These are phyloP conservation scores for Komagataella ulmi DNA, from an alignment of 805 yeast genomes.

Conservation along the genomic window DNA sequence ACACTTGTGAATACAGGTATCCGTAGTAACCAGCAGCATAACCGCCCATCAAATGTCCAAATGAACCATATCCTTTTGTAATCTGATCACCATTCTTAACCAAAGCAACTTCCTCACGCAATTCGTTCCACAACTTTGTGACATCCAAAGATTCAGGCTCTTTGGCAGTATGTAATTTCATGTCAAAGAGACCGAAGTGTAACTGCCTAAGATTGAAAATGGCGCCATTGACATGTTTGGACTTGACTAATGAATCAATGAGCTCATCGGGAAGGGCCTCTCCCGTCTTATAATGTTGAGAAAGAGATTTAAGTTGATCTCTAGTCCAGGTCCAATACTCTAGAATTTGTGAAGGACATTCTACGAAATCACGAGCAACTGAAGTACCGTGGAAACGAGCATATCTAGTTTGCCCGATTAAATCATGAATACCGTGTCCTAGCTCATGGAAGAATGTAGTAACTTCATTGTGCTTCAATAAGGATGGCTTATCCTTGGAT, in stretches of 20 bases:
- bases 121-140: conserved; percentile 45
- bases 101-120: conserved; percentile 50
- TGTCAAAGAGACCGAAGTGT: conserved; percentile 69
- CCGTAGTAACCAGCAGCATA: conserved; percentile 84
- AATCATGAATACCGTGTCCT: conserved; percentile 80
- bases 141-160: conserved; percentile 35
- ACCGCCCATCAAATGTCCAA: conserved; percentile 76
- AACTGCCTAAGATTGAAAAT: conserved; percentile 61
- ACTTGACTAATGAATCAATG: conserved; percentile 40
- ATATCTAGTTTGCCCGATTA: conserved; percentile 52
- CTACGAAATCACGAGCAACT: conserved; percentile 80
- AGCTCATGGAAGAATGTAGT: conserved; percentile 81
- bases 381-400: conserved; percentile 65
- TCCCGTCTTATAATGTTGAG: conserved; percentile 49
- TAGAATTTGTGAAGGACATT: conserved; percentile 82
- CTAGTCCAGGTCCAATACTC: conserved; percentile 83
- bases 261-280: conserved; percentile 46
- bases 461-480: conserved; percentile 67
- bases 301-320: conserved; percentile 40
- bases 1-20: conserved; percentile 75
- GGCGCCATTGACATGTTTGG: conserved; percentile 72
- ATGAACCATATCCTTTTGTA: conserved; percentile 62
- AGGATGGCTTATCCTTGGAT: conserved; percentile 51
- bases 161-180: conserved; percentile 46
- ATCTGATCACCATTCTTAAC: conserved; percentile 38